Evolutionary conservation across 805 yeast species (phyloP).

Genomic region (Starmera amethionina): DNA sequence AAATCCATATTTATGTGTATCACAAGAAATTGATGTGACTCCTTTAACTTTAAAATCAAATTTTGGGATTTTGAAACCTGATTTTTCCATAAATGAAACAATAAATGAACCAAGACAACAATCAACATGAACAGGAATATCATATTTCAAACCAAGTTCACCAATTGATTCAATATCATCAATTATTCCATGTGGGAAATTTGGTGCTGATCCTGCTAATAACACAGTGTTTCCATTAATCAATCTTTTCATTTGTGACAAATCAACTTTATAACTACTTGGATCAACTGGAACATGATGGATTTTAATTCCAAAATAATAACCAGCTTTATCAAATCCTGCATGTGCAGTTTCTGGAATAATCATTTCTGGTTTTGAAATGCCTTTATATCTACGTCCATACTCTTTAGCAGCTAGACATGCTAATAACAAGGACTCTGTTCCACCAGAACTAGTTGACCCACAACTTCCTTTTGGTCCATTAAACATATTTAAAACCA

Average conservation of each 20-base stretch:
- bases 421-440: slow-evolving; percentile 82
- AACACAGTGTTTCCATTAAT: slow-evolving; percentile 76
- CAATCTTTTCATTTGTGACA: slow-evolving; percentile 47
- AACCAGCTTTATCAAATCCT: slow-evolving; percentile 88
- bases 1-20: slow-evolving; percentile 97
- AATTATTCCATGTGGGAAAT: slow-evolving; percentile 92
- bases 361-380: slow-evolving; percentile 71
- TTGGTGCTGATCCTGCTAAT: slow-evolving; percentile 90
- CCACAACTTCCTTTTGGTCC: slow-evolving; percentile 71
- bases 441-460: slow-evolving; percentile 87
- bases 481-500: slow-evolving; percentile 74
- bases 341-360: slow-evolving; percentile 92
- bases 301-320: slow-evolving; percentile 78
- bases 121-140: slow-evolving; percentile 90
- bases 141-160: slow-evolving; percentile 40
- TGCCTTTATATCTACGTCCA: slow-evolving; percentile 48
- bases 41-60: slow-evolving; percentile 86
- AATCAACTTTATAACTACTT: slow-evolving; percentile 55
- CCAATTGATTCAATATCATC: slow-evolving; percentile 79
- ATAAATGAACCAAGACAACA: slow-evolving; percentile 93
- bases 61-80: slow-evolving; percentile 38
- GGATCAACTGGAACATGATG: slow-evolving; percentile 74
- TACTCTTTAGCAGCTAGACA: slow-evolving; percentile 82
- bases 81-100: slow-evolving; percentile 64
- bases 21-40: slow-evolving; percentile 98